These are phyloP conservation scores for Phascolomyces articulosus DNA, from an alignment of 371 early-diverging fungal genomes.

Conservation along the genomic window DNA sequence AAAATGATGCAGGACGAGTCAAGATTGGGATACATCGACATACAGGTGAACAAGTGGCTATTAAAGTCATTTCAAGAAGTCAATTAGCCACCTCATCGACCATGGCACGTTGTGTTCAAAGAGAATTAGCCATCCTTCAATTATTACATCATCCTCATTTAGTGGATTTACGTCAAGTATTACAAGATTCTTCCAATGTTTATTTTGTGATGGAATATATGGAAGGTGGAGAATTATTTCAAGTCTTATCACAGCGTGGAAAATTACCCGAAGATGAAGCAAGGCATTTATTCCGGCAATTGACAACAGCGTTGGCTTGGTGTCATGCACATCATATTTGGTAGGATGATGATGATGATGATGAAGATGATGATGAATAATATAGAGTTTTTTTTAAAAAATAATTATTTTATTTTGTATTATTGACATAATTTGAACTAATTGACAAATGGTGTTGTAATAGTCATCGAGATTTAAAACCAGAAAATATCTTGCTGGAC, in stretches of 20 bases:
- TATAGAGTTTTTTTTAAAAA: no score
- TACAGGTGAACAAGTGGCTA: conserved; percentile 79
- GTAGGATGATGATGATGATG: no score
- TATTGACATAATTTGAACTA: not conserved
- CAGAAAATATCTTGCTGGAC: conserved; percentile 75
- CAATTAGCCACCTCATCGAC: conserved; percentile 51
- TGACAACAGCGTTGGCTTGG: conserved; percentile 89
- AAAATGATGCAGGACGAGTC: conserved; percentile 63
- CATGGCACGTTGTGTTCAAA: conserved; percentile 78
- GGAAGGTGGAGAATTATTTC: conserved; percentile 95
- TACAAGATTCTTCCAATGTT: conserved; percentile 66
- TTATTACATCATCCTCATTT: conserved; percentile 89
- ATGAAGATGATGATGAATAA: no score
- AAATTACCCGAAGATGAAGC: conserved; percentile 86
- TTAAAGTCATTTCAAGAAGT: conserved; percentile 84
- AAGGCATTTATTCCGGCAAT: conserved; percentile 87
- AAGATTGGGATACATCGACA: conserved; percentile 76
- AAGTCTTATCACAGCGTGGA: conserved; percentile 86
- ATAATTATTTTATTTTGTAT: not conserved
- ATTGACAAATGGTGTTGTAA: conserved; percentile 2
- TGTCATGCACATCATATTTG: conserved; percentile 92
- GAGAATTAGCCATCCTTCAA: conserved; percentile 91
- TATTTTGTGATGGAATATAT: conserved; percentile 96
- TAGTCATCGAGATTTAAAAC: conserved; percentile 68
- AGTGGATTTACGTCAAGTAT: conserved; percentile 85